Evolutionary conservation across 192 early-diverging fungal species (phyloP), one percentile per base, ranked within the genome.

Genomic region (Gamsiella multidivaricata): DNA sequence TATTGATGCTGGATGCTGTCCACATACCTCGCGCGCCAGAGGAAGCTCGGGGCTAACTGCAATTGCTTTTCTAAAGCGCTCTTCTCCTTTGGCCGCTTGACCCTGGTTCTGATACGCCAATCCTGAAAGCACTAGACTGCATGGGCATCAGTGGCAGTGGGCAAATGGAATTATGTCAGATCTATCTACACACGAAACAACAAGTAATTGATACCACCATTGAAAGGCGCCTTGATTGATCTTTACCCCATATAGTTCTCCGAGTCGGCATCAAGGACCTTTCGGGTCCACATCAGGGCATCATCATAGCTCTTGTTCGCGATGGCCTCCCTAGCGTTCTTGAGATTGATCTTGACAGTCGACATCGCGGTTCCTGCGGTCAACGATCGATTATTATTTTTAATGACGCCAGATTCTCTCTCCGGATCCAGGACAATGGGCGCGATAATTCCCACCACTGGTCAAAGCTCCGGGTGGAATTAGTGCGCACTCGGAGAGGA

Each of bases 11-110:
- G 7, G 45, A 37, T 65, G 73, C 18, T 47, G 15, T 11, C 36
- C 9, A 53, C n/a, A 14, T 58, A 85, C 88, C 58, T 94, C 89
- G 82, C 90, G 92, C 11, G 91, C 93, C 8, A 94, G 81, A 1
- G 80, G 58, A 29, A 86, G 83, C 0, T 88, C 84, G 32, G 79
- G 69, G 55, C 83, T 85, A 63, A 86, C 70, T 25, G 80, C 76
- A 58, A 91, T 87, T 1, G 93, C 91, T 37, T 64, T 80, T 41
- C 79, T 62, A 52, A 93, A 94, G 12, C 83, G 70, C 12, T 66
- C 49, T 56, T 88, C 87, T 36, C 87, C 86, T 23, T 92, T 89
- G 25, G 67, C 69, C 62, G 81, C 80, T 47, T 87, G 78, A 3
- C 83, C 80, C 17, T 92, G 42, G 57, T 91, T 86, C 46, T 91